Conservation (phyloP, 2,329 filamentous ascomycete species). For the Juglanconis oblonga region DNA sequence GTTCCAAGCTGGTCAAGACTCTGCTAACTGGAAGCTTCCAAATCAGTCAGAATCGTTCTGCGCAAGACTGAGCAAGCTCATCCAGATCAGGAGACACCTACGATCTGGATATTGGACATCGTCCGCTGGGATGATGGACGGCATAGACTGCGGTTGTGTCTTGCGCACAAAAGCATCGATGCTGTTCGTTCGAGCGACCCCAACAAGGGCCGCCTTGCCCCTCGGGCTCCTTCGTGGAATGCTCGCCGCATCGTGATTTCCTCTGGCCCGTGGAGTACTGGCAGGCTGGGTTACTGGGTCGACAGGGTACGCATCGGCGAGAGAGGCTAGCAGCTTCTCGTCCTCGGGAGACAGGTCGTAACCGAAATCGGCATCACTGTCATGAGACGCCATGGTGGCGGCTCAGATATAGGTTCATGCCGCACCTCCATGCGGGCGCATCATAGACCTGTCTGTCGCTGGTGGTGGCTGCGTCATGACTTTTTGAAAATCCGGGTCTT, state of each 20-base stretch:
- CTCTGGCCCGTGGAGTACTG: background rate
- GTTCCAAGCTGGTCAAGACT: conserved; percentile 30
- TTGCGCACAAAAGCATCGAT: conserved; percentile 7
- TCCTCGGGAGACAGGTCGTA: conserved; percentile 47
- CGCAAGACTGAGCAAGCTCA: background rate
- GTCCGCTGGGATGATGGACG: conserved; percentile 18
- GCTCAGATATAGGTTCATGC: conserved; percentile 7
- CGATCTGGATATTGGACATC: conserved; percentile 50
- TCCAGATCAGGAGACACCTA: conserved; percentile 32
- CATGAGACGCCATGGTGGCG: conserved; percentile 15
- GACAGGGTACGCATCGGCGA: conserved; percentile 8
- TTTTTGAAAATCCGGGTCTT: background rate
- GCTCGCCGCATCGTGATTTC: conserved; percentile 9
- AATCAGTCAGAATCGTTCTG: conserved; percentile 56
- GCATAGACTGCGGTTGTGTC: conserved; percentile 9
- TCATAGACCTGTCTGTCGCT: conserved; percentile 2
- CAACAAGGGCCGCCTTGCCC: conserved; percentile 13
- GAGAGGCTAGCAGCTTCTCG: conserved; percentile 36
- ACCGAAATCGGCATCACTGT: conserved; percentile 40
- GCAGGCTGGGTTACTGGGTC: background rate
- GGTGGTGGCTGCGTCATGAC: conserved; percentile 14
- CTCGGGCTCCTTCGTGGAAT: background rate
- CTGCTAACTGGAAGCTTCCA: conserved; percentile 62
- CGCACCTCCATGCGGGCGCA: background rate
- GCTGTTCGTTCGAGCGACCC: conserved; percentile 18